Evolutionary conservation across 2,329 filamentous ascomycete genomes (phyloP), one percentile per base, ranked within the genome.

Genomic region (Drechslerella coelobrocha): DNA sequence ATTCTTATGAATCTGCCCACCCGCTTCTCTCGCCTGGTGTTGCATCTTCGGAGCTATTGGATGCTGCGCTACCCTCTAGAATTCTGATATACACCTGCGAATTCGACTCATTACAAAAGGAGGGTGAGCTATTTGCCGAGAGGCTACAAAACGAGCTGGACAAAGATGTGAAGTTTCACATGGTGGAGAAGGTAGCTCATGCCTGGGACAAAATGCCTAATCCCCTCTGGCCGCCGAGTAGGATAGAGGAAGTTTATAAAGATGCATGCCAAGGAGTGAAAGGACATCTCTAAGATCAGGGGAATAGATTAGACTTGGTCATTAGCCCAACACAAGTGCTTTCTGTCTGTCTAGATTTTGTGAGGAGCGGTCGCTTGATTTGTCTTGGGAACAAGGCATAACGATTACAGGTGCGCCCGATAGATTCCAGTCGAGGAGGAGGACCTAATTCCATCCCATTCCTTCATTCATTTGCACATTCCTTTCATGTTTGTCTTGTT

Each of bases 201-300:
- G 86, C 83, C 0, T 89, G 87, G 83, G 87, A 89, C 74, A 89
- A 89, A 78, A 83, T 83, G 24, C 86, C 86, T 0, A 88, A 87
- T 75, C 66, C 66, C 7, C 41, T 71, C 5, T 82, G 81, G 65
- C 82, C 82, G 23, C 82, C 82, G 1, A 78, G 79, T 1, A 82
- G 82, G 26, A 82, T 84, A 8, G 79, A 83, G 73, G 79, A 82
- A 60, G 79, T 86, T 68, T 88, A 88, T 75, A 73, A 79, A 45
- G 80, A 83, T 71, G 85, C 84, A 52, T 85, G 84, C 69, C 79
- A 78, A 66, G 79, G 14, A 1, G 29, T 71, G n/a, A 63, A 45
- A 26, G 43, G 55, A 24, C 41, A 24, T 14, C 31, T 60, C n/a
- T 59, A 48, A 26, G 17, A 2, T 17, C 5, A 21, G 41, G 9